Conservation (phyloP, 1,284 basidiomycete species). For the Cerrena zonata region DNA sequence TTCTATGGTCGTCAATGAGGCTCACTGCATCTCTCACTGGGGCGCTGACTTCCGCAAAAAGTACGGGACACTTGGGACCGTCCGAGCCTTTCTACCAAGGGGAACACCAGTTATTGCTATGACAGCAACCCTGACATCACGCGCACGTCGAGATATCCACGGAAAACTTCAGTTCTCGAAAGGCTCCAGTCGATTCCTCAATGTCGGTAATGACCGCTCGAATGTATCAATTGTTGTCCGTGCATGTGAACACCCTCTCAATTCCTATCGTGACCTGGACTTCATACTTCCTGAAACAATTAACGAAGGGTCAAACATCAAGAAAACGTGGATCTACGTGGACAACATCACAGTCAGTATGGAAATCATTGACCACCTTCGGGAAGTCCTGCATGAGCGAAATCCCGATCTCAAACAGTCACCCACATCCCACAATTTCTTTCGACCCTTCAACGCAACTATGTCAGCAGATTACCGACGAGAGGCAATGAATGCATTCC, state of each 20-base stretch:
- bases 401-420: constrained; percentile 2
- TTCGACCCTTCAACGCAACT: constrained; percentile 19
- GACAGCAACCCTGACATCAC: too few relatives aligned
- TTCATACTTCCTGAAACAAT: constrained; percentile 28
- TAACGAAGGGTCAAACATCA: constrained; percentile 7
- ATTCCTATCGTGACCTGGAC: constrained; percentile 31
- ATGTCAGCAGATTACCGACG: constrained; percentile 13
- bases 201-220: constrained; percentile 33
- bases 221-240: constrained; percentile 36
- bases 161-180: constrained; percentile 27
- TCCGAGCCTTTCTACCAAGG: constrained; percentile 31
- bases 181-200: constrained; percentile 8
- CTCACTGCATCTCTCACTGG: too few relatives aligned
- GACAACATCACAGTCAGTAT: constrained; percentile 15
- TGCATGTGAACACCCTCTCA: constrained; percentile 32
- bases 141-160: constrained; percentile 28
- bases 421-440: neutral
- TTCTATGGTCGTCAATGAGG: constrained; percentile 35
- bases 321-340: constrained; percentile 19
- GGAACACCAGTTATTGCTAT: constrained; percentile 31
- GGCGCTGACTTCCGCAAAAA: constrained; percentile 35
- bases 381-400: neutral
- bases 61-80: constrained; percentile 29
- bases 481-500: constrained; percentile 15
- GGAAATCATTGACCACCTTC: constrained; percentile 19